Percentiles rank a stretch among this genome's conserved stretches.
phyloP scores from a whole-genome alignment of 345 rosid genomes.

The Jatropha curcas region DNA sequence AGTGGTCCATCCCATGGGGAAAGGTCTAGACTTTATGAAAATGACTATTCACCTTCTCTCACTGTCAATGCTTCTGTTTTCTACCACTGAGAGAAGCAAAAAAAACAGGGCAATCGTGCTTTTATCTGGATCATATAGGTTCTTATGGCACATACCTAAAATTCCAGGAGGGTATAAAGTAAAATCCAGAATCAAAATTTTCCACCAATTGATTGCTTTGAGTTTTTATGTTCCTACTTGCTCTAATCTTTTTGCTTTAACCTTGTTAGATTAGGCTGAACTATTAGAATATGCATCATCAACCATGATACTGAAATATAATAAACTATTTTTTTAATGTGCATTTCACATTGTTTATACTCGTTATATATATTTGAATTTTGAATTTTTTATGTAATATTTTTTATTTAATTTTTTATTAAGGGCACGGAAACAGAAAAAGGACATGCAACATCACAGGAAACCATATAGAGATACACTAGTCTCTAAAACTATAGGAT shows the following conservation, averaged over 20 bases:
- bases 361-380: too few species aligned
- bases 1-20: conserved; percentile 51
- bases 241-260: not conserved
- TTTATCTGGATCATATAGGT: not conserved
- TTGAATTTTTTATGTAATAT: too few species aligned
- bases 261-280: not conserved
- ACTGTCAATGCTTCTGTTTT: conserved; percentile 21
- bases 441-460: too few species aligned
- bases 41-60: conserved; percentile 34
- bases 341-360: too few species aligned
- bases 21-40: conserved; percentile 47
- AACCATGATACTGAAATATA: not conserved
- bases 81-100: not conserved
- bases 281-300: not conserved
- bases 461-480: too few species aligned
- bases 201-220: not conserved
- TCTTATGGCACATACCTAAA: not conserved
- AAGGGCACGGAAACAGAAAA: too few species aligned
- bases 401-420: too few species aligned
- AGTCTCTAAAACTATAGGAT: too few species aligned
- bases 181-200: not conserved
- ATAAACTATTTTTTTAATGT: too few species aligned
- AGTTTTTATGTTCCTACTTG: not conserved
- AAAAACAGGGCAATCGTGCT: not conserved
- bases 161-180: too few species aligned